phyloP scores from a whole-genome alignment of 2,329 filamentous ascomycete species.

The Monosporascus cannonballus region DNA sequence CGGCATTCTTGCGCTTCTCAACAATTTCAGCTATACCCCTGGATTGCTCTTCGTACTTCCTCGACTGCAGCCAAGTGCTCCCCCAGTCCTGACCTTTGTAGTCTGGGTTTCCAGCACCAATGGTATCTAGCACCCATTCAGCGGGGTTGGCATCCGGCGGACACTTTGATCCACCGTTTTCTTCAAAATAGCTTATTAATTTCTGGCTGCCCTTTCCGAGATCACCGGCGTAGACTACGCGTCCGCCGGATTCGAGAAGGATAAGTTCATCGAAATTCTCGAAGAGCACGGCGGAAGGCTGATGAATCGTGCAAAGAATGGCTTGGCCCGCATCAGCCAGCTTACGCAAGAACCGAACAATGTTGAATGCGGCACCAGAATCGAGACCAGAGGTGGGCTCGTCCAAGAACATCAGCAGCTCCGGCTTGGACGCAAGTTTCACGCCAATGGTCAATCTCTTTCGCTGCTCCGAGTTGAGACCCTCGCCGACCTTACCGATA shows the following conservation, averaged over 20 bases:
- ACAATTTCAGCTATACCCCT: too few relatives aligned
- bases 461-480: slow-evolving; percentile 54
- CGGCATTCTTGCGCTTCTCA: too few relatives aligned
- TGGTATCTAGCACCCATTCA: too few relatives aligned
- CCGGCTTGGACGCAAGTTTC: slow-evolving; percentile 50
- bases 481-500: slow-evolving; percentile 53
- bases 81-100: too few relatives aligned
- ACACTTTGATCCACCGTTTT: too few relatives aligned
- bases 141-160: too few relatives aligned
- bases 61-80: too few relatives aligned
- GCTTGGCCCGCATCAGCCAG: slow-evolving; percentile 54
- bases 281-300: slow-evolving; percentile 50
- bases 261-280: slow-evolving; percentile 51
- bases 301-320: slow-evolving; percentile 55
- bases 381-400: slow-evolving; percentile 56
- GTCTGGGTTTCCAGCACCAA: too few relatives aligned
- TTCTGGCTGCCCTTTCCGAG: too few relatives aligned
- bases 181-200: too few relatives aligned
- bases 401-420: slow-evolving; percentile 59
- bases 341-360: slow-evolving; percentile 55
- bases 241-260: slow-evolving; percentile 35
- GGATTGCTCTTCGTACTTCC: too few relatives aligned
- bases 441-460: slow-evolving; percentile 52
- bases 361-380: slow-evolving; percentile 53
- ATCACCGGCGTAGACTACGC: too few relatives aligned